phyloP scores from a whole-genome alignment of 371 early-diverging fungal genomes.

The Rhizopus microsporus region DNA sequence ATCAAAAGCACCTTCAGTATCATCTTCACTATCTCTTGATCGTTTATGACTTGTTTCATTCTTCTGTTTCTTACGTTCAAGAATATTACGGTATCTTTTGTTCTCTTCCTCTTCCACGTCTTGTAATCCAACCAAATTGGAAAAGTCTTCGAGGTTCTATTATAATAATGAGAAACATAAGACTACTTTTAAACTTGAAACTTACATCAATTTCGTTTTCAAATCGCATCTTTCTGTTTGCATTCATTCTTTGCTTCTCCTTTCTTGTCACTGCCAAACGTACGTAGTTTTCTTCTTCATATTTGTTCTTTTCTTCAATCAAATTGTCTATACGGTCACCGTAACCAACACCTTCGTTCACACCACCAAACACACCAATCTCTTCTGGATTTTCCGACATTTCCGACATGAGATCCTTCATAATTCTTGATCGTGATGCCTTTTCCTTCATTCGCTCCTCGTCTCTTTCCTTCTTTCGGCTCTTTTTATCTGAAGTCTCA shows the following conservation, averaged over 20 bases:
- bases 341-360: constrained; percentile 56
- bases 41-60: constrained; percentile 19
- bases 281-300: constrained; percentile 92
- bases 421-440: constrained; percentile 83
- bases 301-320: constrained; percentile 68
- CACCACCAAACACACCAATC: constrained; percentile 67
- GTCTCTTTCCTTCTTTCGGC: constrained; percentile 60
- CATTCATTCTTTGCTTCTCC: constrained; percentile 70
- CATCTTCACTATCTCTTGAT: constrained; percentile 15
- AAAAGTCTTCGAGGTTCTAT: constrained; percentile 74
- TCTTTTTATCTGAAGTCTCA: constrained; percentile 56
- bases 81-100: constrained; percentile 53
- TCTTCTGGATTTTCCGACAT: constrained; percentile 90
- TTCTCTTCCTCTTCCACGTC: constrained; percentile 58
- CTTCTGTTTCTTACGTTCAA: constrained; percentile 50
- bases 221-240: constrained; percentile 62
- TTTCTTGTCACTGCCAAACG: constrained; percentile 77
- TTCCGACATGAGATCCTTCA: constrained; percentile 84
- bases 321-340: constrained; percentile 56
- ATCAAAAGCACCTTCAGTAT: constrained; percentile 13
- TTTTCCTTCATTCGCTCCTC: constrained; percentile 68
- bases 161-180: background rate
- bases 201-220: constrained; percentile 86
- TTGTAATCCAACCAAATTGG: constrained; percentile 61
- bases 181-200: background rate